Base-by-base conservation (phyloP, 202 grass and related monocot genomes). In the Saccharum hybrid region DNA sequence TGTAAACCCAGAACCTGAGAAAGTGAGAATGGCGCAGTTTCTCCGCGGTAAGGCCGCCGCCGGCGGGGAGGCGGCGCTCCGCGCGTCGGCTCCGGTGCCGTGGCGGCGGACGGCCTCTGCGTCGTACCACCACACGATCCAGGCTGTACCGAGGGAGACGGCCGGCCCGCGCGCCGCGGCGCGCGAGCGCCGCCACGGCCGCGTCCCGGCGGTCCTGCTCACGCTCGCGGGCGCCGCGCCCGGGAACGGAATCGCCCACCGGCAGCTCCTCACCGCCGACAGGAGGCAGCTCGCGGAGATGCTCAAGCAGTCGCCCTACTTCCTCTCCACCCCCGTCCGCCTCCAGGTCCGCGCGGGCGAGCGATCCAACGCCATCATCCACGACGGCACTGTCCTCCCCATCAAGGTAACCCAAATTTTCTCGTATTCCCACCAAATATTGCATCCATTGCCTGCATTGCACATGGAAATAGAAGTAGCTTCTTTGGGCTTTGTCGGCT, bases 311-410 rank as follows among this genome's bases (percentile, higher is more conserved):
- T 92, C 93, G 4, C 90, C 96, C 4, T 94, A 91, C 85, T 98
- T 99, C 89, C 92, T 89, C 80, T 89, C 93, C 68, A 96, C 91
- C 63, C 93, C 93, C 23, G 89, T 96, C 83, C 69, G 79, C 43
- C 89, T 99, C 80, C 93, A 99, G 84, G 89, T 99, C 81, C 93
- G 93, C 14, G 93, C 96, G n/a, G 93, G 93, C 39, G 63, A 82
- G 65, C 83, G 89, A 37, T 99, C 96, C 66, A 81, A 82, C 75
- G 93, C 85, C 51, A 86, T 92, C 75, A 69, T 96, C 75, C 88
- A 90, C 43, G 87, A 89, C 4, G 88, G 96, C 23, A 96, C 81
- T 71, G 91, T 99, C 57, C 89, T 99, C 19, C 96, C 96, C 11
- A 84, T 94, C 41, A 93, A 94, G 93, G 96, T 90, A 87, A 22